A percentile compares a stretch with the other conserved stretches of the same genome.
Evolutionary conservation across 2,329 filamentous ascomycete genomes (phyloP).

Genomic region (Colletotrichum sp.): DNA sequence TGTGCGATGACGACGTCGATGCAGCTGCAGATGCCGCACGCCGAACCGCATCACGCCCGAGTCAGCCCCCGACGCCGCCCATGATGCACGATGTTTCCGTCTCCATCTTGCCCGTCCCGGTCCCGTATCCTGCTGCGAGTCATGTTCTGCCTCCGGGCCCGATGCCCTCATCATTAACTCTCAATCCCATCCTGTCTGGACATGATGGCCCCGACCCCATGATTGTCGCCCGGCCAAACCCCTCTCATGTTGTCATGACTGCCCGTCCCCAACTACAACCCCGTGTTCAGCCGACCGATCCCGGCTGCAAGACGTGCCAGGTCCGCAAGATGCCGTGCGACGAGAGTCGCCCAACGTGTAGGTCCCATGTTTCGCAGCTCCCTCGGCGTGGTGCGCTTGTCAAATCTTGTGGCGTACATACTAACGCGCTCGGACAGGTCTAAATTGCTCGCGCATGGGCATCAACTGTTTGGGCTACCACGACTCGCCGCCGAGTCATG

Average conservation of each 20-base stretch:
- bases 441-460: constrained; percentile 19
- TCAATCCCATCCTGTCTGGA: background rate
- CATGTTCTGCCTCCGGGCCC: background rate
- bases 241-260: constrained; percentile 18
- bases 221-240: constrained; percentile 10
- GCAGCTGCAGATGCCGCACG: background rate
- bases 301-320: constrained; percentile 18
- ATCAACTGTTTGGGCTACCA: constrained; percentile 18
- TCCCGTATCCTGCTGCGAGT: background rate
- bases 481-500: constrained; percentile 15
- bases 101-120: background rate
- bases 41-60: constrained; percentile 3
- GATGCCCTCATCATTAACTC: background rate
- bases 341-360: constrained; percentile 16
- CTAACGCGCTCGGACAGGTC: constrained; percentile 7
- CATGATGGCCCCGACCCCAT: background rate
- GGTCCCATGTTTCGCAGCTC: background rate
- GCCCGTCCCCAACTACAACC: constrained; percentile 9
- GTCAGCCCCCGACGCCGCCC: constrained; percentile 15
- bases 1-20: constrained; percentile 3
- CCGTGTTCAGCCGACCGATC: constrained; percentile 1
- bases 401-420: background rate
- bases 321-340: constrained; percentile 21
- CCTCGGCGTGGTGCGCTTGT: background rate
- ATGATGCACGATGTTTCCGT: constrained; percentile 5